Percentiles rank a stretch among this genome's conserved stretches.
phyloP scores from a whole-genome alignment of 106 monocot genomes.

The Xerophyta viscosa region DNA sequence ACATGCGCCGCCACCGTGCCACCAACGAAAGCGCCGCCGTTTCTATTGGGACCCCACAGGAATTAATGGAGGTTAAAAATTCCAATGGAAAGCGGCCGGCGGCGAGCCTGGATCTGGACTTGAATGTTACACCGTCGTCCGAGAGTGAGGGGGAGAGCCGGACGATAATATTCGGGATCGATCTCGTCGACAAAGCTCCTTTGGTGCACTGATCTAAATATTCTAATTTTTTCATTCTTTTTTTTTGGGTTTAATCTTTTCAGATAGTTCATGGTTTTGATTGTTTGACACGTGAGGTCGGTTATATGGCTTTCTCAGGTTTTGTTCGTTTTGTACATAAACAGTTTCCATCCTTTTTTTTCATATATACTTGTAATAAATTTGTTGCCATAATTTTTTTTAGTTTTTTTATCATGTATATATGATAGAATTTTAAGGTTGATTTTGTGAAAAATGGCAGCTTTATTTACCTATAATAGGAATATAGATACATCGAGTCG shows the following conservation, averaged over 20 bases:
- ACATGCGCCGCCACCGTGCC: constrained; percentile 35
- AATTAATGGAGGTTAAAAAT: background rate
- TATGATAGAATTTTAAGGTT: too few relatives aligned
- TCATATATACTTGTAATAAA: too few relatives aligned
- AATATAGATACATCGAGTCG: too few relatives aligned
- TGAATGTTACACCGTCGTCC: background rate
- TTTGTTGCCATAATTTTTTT: too few relatives aligned
- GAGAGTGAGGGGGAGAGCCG: background rate
- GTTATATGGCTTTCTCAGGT: too few relatives aligned
- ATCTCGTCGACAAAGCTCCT: background rate
- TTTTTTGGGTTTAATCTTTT: background rate
- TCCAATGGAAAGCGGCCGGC: background rate
- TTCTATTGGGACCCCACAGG: background rate
- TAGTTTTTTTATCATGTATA: too few relatives aligned
- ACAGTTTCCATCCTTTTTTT: too few relatives aligned
- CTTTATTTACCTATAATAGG: too few relatives aligned
- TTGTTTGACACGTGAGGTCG: too few relatives aligned
- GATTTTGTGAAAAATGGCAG: too few relatives aligned
- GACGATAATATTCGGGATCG: background rate
- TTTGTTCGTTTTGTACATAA: too few relatives aligned
- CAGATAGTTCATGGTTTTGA: too few relatives aligned
- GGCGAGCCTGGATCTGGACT: background rate
- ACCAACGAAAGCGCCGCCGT: constrained; percentile 9
- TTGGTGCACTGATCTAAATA: background rate
- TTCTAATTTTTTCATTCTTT: background rate